A percentile compares a stretch with the other conserved stretches of the same genome.
phyloP scores from a whole-genome alignment of 2,329 filamentous ascomycete species.

The Hyphodiscus sp. region DNA sequence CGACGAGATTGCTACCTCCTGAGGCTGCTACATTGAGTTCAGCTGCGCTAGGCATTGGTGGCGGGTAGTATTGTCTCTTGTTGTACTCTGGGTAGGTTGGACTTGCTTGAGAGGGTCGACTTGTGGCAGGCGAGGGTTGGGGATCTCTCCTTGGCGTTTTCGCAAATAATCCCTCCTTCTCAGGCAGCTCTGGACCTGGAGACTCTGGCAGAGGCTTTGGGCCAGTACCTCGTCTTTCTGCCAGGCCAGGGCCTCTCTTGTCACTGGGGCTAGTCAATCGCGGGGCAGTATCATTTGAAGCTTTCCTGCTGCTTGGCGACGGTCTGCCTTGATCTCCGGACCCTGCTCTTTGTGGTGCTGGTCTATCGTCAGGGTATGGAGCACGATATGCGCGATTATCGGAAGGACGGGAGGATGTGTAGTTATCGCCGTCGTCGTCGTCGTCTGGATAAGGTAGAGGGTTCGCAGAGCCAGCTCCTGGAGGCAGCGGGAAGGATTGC shows the following conservation, averaged over 20 bases:
- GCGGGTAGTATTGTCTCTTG: conserved; percentile 46
- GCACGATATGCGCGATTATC: conserved; percentile 28
- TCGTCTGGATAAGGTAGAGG: conserved; percentile 63
- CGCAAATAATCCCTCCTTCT: conserved; percentile 76
- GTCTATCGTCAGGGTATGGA: conserved; percentile 31
- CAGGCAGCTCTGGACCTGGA: conserved; percentile 66
- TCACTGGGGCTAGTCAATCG: conserved; percentile 39
- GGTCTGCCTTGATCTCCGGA: conserved; percentile 18
- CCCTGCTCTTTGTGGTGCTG: conserved; percentile 15
- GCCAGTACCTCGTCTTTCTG: conserved; percentile 74
- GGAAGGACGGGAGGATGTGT: conserved; percentile 29
- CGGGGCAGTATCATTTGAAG: conserved; percentile 29
- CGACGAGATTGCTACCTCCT: conserved; percentile 17
- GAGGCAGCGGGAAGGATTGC: conserved; percentile 57
- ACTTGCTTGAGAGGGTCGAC: conserved; percentile 17
- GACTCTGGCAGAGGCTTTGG: conserved; percentile 81
- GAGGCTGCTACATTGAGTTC: conserved; percentile 17
- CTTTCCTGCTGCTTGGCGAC: conserved; percentile 14
- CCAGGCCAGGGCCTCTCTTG: conserved; percentile 58
- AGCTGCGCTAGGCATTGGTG: conserved; percentile 36
- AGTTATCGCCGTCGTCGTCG: conserved; percentile 32
- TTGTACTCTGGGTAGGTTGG: conserved; percentile 22
- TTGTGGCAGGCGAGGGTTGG: conserved; percentile 20
- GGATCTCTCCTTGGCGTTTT: conserved; percentile 40
- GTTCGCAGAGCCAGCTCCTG: conserved; percentile 62